A percentile compares a stretch with the other conserved stretches of the same genome.
phyloP scores from a whole-genome alignment of 2,329 filamentous ascomycete species.

The Nothophaeocryptopus gaeumannii region DNA sequence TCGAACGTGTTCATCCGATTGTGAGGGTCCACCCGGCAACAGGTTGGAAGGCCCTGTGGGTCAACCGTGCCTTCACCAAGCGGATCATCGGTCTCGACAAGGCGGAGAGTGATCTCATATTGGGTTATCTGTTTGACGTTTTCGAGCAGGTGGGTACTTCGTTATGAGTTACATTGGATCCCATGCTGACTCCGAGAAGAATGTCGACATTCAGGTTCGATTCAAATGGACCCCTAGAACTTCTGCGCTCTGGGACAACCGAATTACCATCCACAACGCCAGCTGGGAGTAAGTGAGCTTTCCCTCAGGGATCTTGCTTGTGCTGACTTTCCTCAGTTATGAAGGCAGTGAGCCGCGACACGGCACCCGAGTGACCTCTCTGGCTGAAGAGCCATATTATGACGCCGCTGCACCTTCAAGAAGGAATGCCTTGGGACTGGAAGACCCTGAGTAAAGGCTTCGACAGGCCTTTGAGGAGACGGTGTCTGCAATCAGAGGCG shows the following conservation, averaged over 20 bases:
- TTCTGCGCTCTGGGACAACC: constrained; percentile 69
- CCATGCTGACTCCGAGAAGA: constrained; percentile 31
- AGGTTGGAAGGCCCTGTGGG: constrained; percentile 71
- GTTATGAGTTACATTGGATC: background rate
- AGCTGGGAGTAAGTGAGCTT: background rate
- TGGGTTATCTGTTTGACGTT: constrained; percentile 65
- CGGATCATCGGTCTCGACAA: constrained; percentile 67
- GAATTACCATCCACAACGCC: constrained; percentile 28
- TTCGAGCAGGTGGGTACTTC: constrained; percentile 51
- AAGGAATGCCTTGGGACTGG: constrained; percentile 63
- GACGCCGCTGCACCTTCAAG: constrained; percentile 63
- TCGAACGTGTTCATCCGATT: constrained; percentile 67
- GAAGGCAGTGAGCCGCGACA: constrained; percentile 65
- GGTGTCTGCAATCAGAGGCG: too few relatives aligned
- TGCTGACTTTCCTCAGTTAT: constrained; percentile 53
- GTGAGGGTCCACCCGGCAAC: constrained; percentile 70
- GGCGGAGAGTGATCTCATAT: constrained; percentile 65
- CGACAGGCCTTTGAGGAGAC: too few relatives aligned
- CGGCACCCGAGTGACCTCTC: constrained; percentile 66
- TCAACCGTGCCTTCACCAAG: constrained; percentile 67
- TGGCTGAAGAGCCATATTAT: constrained; percentile 71
- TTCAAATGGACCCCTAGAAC: constrained; percentile 69
- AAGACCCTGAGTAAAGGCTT: background rate
- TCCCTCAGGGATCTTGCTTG: constrained; percentile 57
- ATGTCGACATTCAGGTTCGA: constrained; percentile 68